Conservation (phyloP, 768 basidiomycete species). For the Sarcodon aspratus region DNA sequence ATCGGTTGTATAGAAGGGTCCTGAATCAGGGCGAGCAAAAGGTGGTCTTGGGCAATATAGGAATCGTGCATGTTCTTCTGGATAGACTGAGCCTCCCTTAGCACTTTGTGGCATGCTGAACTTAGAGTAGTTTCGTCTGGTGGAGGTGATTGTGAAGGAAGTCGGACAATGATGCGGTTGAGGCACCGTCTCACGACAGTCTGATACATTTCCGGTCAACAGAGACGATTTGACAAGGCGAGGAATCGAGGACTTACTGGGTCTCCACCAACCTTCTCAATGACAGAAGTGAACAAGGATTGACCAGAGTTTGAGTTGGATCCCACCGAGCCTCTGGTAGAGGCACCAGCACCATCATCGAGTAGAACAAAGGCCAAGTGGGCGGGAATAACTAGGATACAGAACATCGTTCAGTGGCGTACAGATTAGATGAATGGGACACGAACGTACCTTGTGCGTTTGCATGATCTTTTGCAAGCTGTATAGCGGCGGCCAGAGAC, state of each 20-base stretch:
- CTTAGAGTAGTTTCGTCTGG: slow-evolving; percentile 72
- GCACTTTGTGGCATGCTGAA: slow-evolving; percentile 41
- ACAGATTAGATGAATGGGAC: not conserved
- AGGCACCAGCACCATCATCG: slow-evolving; percentile 44
- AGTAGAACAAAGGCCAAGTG: slow-evolving; percentile 78
- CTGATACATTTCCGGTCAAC: slow-evolving; percentile 19
- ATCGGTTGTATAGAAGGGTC: slow-evolving; percentile 55
- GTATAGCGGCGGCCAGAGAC: slow-evolving; percentile 57
- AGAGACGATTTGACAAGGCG: not conserved
- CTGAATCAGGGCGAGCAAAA: slow-evolving; percentile 76
- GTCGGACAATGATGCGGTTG: slow-evolving; percentile 66
- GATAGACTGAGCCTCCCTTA: slow-evolving; percentile 65
- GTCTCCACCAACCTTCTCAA: slow-evolving; percentile 80
- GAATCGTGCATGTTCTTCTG: slow-evolving; percentile 84
- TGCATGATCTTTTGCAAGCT: slow-evolving; percentile 76
- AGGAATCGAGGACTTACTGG: slow-evolving; percentile 35
- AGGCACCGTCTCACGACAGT: slow-evolving; percentile 53
- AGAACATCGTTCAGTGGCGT: slow-evolving; percentile 1
- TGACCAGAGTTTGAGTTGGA: slow-evolving; percentile 16
- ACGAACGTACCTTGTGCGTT: slow-evolving; percentile 57
- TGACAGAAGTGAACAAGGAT: slow-evolving; percentile 67
- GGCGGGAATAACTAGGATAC: slow-evolving; percentile 54
- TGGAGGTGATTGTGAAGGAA: slow-evolving; percentile 76
- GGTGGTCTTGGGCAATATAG: slow-evolving; percentile 88
- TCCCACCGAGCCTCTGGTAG: slow-evolving; percentile 14